phyloP scores from a whole-genome alignment of 805 yeast genomes.

The Yamadazyma ubonensis region DNA sequence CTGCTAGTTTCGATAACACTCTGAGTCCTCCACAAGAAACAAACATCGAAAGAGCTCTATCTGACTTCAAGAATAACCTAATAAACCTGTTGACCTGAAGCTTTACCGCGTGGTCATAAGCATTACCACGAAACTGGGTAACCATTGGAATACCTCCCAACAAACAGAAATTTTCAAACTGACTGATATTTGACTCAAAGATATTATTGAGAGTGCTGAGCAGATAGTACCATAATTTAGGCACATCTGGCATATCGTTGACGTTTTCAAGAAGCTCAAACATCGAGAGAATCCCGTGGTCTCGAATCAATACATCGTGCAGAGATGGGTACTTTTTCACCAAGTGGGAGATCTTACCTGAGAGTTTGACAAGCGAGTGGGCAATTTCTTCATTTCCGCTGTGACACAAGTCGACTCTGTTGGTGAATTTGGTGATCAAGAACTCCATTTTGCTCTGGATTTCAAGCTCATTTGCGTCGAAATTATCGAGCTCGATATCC shows the following conservation, averaged over 20 bases:
- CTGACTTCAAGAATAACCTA: slow-evolving; percentile 31
- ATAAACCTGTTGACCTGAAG: slow-evolving; percentile 39
- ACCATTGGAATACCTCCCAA: slow-evolving; percentile 45
- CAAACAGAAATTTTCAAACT: slow-evolving; percentile 42
- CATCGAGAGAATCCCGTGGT: slow-evolving; percentile 40
- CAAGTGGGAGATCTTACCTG: slow-evolving; percentile 38
- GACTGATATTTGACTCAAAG: slow-evolving; percentile 28
- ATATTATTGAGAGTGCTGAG: slow-evolving; percentile 35
- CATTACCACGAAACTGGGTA: slow-evolving; percentile 34
- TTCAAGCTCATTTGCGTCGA: slow-evolving; percentile 42
- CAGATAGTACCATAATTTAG: slow-evolving; percentile 37
- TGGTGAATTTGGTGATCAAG: slow-evolving; percentile 31
- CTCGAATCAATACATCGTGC: slow-evolving; percentile 40
- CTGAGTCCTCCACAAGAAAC: slow-evolving; percentile 48
- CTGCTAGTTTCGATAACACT: slow-evolving; percentile 44
- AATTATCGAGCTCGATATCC: slow-evolving; percentile 36
- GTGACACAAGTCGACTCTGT: slow-evolving; percentile 30
- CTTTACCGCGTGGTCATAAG: slow-evolving; percentile 31
- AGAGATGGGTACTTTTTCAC: slow-evolving; percentile 39
- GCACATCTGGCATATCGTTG: slow-evolving; percentile 30
- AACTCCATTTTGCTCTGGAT: slow-evolving; percentile 41
- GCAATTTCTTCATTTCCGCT: slow-evolving; percentile 31
- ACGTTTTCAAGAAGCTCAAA: slow-evolving; percentile 39
- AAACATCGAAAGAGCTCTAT: slow-evolving; percentile 37
- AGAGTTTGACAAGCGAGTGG: slow-evolving; percentile 30